phyloP scores from a whole-genome alignment of 257 asterid species.

The Nemophila menziesii region DNA sequence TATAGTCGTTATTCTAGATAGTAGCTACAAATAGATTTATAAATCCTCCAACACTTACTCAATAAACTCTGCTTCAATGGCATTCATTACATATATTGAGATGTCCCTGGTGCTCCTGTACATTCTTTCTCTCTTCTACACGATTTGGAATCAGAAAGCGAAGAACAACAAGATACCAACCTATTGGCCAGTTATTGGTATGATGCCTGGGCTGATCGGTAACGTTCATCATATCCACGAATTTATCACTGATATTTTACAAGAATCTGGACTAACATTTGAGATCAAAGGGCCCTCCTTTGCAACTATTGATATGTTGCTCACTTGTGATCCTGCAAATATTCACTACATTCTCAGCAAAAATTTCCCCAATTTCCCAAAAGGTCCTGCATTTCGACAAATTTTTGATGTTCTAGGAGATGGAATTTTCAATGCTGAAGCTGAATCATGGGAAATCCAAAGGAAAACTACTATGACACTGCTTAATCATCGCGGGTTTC shows the following conservation, averaged over 20 bases:
- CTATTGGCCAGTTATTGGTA: neutral
- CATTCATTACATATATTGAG: neutral
- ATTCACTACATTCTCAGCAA: constrained; percentile 1
- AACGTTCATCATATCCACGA: neutral
- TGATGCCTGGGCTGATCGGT: neutral
- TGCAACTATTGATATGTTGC: neutral
- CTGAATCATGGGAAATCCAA: constrained; percentile 2
- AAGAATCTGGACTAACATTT: neutral
- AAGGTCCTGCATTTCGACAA: neutral
- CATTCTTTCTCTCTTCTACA: neutral
- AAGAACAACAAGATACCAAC: neutral
- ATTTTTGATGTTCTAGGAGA: constrained; percentile 2
- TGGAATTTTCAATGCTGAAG: constrained; percentile 1
- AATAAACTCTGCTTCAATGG: neutral
- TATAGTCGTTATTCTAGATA: neutral
- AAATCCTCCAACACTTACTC: neutral
- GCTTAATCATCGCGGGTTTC: neutral
- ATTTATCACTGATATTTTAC: neutral
- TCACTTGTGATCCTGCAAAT: constrained; percentile 5
- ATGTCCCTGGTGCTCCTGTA: neutral
- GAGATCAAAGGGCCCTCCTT: neutral
- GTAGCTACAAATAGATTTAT: neutral
- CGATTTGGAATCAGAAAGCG: neutral
- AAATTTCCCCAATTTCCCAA: neutral
- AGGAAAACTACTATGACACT: neutral